Evolutionary conservation across 73 alveolate genomes (phyloP), one percentile per base, ranked within the genome.

Genomic region (Durusdinium trenchii): DNA sequence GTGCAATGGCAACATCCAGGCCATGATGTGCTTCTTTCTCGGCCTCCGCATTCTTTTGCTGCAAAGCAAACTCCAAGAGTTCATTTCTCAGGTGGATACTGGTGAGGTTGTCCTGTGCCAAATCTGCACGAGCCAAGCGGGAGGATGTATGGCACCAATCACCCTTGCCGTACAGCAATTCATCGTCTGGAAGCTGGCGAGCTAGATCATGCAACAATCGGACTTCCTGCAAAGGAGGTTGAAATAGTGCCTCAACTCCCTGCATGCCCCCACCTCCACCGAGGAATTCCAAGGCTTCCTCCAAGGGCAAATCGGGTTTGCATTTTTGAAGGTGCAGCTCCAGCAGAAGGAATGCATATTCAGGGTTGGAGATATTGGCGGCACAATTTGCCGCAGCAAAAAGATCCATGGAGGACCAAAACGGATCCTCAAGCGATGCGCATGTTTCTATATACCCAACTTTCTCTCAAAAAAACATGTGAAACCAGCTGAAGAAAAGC

Each of bases 171-270:
- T 92, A 73, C 36, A 92, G 78, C n/a, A 92, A 71, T 26, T 92
- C 52, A 40, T 92, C 98, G 36, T 92, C 98, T 6, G 98, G 98
- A 9, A 92, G 76, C 62, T 92, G 90, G 43, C n/a, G 20, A 36
- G 98, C 98, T 35, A 92, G 78, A 14, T 32, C 60, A 12, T 92
- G 90, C 90, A 92, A 43, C 79, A 92, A 47, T 18, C 46, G 60
- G n/a, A 92, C 89, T 35, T 92, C 98, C 51, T 12, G 95, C 64
- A 6, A 60, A 40, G 96, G 98, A 46, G 89, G 46, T 46, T 92
- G 71, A 46, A 92, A 92, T 35, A 92, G 90, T 18, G 75, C 98
- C 47, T 73, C 98, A 42, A 92, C 98, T n/a, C 97, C 95, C 30
- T 47, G 12, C 85, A 40, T 51, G 95, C 60, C 38, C 43, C 84